These are phyloP conservation scores for Phytophthora nicotianae DNA, from an alignment of 352 stramenopile genomes.

Conservation along the genomic window DNA sequence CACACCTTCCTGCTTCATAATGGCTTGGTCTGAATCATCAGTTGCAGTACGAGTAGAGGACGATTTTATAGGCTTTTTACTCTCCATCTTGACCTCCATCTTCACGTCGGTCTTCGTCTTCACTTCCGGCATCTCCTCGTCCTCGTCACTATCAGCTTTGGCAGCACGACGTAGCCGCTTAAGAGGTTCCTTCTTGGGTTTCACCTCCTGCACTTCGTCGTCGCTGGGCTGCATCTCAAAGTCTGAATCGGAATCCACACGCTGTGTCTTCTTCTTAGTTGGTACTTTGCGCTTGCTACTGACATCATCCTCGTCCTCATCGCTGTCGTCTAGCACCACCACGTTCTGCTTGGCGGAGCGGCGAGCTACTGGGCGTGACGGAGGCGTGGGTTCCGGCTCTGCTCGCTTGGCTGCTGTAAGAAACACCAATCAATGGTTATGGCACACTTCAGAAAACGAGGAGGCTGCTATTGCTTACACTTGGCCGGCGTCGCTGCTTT, in stretches of 20 bases:
- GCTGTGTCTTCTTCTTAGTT: slow-evolving; percentile 30
- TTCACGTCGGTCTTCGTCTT: slow-evolving; percentile 16
- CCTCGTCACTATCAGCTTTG: slow-evolving; percentile 19
- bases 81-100: slow-evolving; percentile 18
- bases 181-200: slow-evolving; percentile 19
- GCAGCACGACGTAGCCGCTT: slow-evolving; percentile 20
- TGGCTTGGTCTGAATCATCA: slow-evolving; percentile 9
- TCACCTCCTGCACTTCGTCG: slow-evolving; percentile 22
- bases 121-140: slow-evolving; percentile 31
- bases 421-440: slow-evolving; percentile 11
- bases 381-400: slow-evolving; percentile 41
- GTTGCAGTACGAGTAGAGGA: slow-evolving; percentile 4
- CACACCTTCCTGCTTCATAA: slow-evolving; percentile 30
- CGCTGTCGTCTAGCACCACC: slow-evolving; percentile 63
- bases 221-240: slow-evolving; percentile 41
- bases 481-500: slow-evolving; percentile 33
- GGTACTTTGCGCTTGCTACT: slow-evolving; percentile 30
- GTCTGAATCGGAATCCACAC: slow-evolving; percentile 43
- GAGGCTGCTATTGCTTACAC: slow-evolving; percentile 19
- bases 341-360: slow-evolving; percentile 46
- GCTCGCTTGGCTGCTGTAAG: slow-evolving; percentile 18
- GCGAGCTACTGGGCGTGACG: slow-evolving; percentile 22
- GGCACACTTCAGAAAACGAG: neutral
- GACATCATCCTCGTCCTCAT: slow-evolving; percentile 41
- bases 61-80: neutral